phyloP scores from a whole-genome alignment of 1,284 basidiomycete genomes.

The Rhodotorula mucilaginosa region DNA sequence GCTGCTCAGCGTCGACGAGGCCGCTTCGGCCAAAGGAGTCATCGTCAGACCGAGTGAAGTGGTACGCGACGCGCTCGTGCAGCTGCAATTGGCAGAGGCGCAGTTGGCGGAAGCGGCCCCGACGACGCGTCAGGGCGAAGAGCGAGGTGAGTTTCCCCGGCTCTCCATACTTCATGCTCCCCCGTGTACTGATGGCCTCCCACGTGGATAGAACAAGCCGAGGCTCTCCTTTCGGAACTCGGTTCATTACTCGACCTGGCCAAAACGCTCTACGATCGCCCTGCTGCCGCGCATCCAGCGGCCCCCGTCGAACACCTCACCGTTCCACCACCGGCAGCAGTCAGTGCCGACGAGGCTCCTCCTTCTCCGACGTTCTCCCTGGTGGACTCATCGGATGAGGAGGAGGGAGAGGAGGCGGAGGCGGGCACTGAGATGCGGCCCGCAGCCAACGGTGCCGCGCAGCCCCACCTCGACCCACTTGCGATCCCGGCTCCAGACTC shows the following conservation, averaged over 20 bases:
- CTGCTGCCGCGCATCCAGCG: background rate
- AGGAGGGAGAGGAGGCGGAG: slow-evolving; percentile 63
- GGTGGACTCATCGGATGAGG: slow-evolving; percentile 54
- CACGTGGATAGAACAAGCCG: slow-evolving; percentile 23
- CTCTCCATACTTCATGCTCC: background rate
- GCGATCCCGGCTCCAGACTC: background rate
- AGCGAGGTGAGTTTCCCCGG: slow-evolving; percentile 20
- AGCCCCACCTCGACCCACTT: background rate
- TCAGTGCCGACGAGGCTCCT: slow-evolving; percentile 54
- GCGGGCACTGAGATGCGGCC: background rate
- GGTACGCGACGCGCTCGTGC: slow-evolving; percentile 56
- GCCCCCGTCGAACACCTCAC: too few relatives aligned
- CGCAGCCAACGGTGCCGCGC: background rate
- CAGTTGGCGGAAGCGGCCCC: slow-evolving; percentile 40
- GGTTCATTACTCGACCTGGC: slow-evolving; percentile 34
- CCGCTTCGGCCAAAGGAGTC: slow-evolving; percentile 61
- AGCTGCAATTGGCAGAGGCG: slow-evolving; percentile 45
- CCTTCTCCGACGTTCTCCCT: slow-evolving; percentile 52
- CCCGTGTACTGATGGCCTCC: background rate
- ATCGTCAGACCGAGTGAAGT: slow-evolving; percentile 70
- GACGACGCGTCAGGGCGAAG: slow-evolving; percentile 44
- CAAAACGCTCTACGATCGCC: slow-evolving; percentile 1
- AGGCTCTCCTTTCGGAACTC: slow-evolving; percentile 29
- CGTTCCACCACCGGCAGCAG: slow-evolving; percentile 50
- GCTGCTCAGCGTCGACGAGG: slow-evolving; percentile 61